Conservation (phyloP, 768 basidiomycete species). For the Tylopilus plumbeoviolaceoides region DNA sequence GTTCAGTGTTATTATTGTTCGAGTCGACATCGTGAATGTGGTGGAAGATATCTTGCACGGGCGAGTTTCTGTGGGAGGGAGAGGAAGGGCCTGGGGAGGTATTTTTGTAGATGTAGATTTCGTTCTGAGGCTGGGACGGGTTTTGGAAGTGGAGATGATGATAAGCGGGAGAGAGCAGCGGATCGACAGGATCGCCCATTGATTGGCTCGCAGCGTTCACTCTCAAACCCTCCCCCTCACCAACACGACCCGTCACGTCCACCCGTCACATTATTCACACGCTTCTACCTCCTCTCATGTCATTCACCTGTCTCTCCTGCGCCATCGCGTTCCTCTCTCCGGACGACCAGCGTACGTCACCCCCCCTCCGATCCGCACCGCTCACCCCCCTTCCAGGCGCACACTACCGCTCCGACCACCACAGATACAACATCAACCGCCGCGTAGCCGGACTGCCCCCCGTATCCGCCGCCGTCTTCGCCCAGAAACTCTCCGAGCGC, state of each 20-base stretch:
- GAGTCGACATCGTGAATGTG: constrained; percentile 24
- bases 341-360: constrained; percentile 73
- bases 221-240: constrained; percentile 13
- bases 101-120: constrained; percentile 31
- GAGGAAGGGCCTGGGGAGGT: constrained; percentile 30
- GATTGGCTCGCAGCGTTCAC: constrained; percentile 42
- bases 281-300: not conserved
- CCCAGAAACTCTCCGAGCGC: constrained; percentile 83
- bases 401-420: constrained; percentile 93
- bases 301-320: constrained; percentile 84
- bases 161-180: constrained; percentile 57
- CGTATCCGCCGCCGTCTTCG: constrained; percentile 71
- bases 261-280: constrained; percentile 2
- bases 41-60: constrained; percentile 29
- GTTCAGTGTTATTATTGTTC: constrained; percentile 10
- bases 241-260: not conserved
- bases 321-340: constrained; percentile 80
- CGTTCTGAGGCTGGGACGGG: constrained; percentile 19
- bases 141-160: constrained; percentile 39
- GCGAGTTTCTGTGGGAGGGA: constrained; percentile 28
- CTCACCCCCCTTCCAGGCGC: constrained; percentile 44
- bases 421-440: constrained; percentile 98
- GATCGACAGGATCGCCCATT: constrained; percentile 56
- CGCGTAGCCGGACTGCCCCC: constrained; percentile 88
- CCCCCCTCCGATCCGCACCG: not conserved